Percentiles rank a stretch among this genome's conserved stretches.
Conservation (phyloP, 176 grass and related monocot species). For the Thalia dealbata region DNA sequence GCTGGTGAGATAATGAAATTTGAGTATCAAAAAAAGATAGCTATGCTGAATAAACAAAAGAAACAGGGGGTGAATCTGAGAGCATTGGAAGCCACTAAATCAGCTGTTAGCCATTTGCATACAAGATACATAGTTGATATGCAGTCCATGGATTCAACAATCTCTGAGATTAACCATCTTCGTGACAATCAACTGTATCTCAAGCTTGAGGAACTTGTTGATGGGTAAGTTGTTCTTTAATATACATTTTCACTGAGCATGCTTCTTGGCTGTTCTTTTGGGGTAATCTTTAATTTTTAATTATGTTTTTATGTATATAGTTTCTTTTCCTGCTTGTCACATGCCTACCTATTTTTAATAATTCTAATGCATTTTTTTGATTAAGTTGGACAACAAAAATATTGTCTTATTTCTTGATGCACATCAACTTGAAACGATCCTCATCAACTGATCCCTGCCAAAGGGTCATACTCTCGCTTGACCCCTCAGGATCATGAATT, state of each 20-base stretch:
- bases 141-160: conserved; percentile 73
- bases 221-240: conserved; percentile 44
- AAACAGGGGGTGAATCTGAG: conserved; percentile 42
- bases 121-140: conserved; percentile 68
- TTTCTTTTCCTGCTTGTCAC: not conserved
- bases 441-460: too few species aligned
- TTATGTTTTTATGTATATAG: not conserved
- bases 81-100: conserved; percentile 58
- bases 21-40: conserved; percentile 64
- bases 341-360: not conserved
- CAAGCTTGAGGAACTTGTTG: conserved; percentile 66
- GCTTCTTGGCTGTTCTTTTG: not conserved
- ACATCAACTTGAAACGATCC: not conserved
- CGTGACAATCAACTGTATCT: conserved; percentile 75
- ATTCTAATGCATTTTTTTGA: not conserved
- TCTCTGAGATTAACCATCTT: conserved; percentile 73
- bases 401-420: too few species aligned
- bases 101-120: conserved; percentile 68
- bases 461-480: too few species aligned
- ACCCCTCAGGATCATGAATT: too few species aligned
- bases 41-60: conserved; percentile 62
- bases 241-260: not conserved
- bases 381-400: not conserved
- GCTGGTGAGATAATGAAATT: conserved; percentile 76
- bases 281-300: not conserved